These are phyloP conservation scores for Mycena olivaceomarginata DNA, from an alignment of 768 basidiomycete species.

Conservation along the genomic window DNA sequence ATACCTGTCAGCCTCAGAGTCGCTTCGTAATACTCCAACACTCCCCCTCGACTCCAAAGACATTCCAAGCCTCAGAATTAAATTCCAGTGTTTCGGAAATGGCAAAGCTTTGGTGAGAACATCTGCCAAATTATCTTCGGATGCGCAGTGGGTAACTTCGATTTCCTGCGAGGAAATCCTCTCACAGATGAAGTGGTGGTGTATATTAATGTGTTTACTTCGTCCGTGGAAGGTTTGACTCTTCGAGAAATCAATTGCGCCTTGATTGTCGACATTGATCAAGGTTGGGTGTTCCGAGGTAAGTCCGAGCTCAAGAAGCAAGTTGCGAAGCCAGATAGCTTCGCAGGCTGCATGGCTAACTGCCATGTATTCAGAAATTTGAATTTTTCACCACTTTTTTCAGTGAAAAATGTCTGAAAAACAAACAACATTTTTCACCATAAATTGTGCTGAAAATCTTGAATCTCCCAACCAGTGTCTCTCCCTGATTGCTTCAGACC, in stretches of 20 bases:
- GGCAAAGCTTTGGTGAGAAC: constrained; percentile 53
- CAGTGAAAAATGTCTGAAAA: too few relatives aligned
- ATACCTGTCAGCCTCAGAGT: too few relatives aligned
- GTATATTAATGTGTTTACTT: constrained; percentile 57
- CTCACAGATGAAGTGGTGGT: constrained; percentile 54
- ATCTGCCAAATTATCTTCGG: constrained; percentile 51
- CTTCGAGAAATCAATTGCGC: constrained; percentile 47
- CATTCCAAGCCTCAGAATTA: constrained; percentile 11
- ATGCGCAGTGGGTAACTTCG: constrained; percentile 35
- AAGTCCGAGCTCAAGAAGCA: constrained; percentile 42
- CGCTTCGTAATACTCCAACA: constrained; percentile 34
- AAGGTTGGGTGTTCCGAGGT: constrained; percentile 14
- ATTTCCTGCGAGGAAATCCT: constrained; percentile 38
- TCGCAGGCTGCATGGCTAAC: constrained; percentile 53
- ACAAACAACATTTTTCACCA: too few relatives aligned
- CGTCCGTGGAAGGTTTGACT: constrained; percentile 52
- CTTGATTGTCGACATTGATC: constrained; percentile 53
- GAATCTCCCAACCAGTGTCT: too few relatives aligned
- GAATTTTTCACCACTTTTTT: too few relatives aligned
- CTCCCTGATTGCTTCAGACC: constrained; percentile 50
- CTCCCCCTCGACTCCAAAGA: constrained; percentile 46
- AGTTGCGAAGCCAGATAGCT: constrained; percentile 53
- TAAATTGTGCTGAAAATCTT: too few relatives aligned
- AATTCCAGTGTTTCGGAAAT: constrained; percentile 19
- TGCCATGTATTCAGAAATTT: constrained; percentile 64